Conservation (phyloP, 2,329 filamentous ascomycete species). For the Ophiostoma triangulosporum region DNA sequence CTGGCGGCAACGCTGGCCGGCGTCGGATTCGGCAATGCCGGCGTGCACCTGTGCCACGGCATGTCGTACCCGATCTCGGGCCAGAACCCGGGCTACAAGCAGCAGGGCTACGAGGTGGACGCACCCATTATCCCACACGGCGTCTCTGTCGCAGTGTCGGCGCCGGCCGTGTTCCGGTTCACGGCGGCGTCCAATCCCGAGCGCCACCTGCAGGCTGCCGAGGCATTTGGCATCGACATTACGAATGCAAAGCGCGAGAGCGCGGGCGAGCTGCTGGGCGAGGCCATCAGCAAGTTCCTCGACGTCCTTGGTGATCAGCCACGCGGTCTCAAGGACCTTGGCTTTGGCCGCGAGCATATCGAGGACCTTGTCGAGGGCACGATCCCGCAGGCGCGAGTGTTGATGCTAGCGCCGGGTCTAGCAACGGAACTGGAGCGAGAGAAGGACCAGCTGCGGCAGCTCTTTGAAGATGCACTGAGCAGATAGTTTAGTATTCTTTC, state of each 20-base stretch:
- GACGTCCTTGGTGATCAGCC: slow-evolving; percentile 81
- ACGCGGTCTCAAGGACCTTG: slow-evolving; percentile 66
- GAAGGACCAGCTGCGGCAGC: slow-evolving; percentile 52
- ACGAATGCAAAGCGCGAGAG: slow-evolving; percentile 77
- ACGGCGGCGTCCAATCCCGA: slow-evolving; percentile 61
- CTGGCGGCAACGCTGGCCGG: slow-evolving; percentile 86
- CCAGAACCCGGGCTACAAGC: slow-evolving; percentile 79
- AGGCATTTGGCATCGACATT: slow-evolving; percentile 46
- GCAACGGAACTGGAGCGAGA: slow-evolving; percentile 55
- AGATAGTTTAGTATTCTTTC: slow-evolving; percentile 4
- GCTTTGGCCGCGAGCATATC: slow-evolving; percentile 63
- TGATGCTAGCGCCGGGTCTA: slow-evolving; percentile 81
- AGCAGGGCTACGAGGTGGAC: slow-evolving; percentile 69
- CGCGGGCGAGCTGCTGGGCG: slow-evolving; percentile 75
- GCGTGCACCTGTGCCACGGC: slow-evolving; percentile 69
- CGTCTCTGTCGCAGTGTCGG: slow-evolving; percentile 56
- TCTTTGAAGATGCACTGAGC: slow-evolving; percentile 51
- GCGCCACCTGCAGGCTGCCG: slow-evolving; percentile 56
- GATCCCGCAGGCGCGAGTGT: slow-evolving; percentile 76
- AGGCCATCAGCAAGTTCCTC: slow-evolving; percentile 72
- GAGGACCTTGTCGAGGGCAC: slow-evolving; percentile 86
- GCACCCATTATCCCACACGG: slow-evolving; percentile 84
- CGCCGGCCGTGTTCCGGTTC: slow-evolving; percentile 39
- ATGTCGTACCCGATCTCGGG: slow-evolving; percentile 98
- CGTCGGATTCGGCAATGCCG: slow-evolving; percentile 94